Evolutionary conservation across 192 early-diverging fungal species (phyloP), one percentile per base, ranked within the genome.

Genomic region (Obelidium mucronatum): DNA sequence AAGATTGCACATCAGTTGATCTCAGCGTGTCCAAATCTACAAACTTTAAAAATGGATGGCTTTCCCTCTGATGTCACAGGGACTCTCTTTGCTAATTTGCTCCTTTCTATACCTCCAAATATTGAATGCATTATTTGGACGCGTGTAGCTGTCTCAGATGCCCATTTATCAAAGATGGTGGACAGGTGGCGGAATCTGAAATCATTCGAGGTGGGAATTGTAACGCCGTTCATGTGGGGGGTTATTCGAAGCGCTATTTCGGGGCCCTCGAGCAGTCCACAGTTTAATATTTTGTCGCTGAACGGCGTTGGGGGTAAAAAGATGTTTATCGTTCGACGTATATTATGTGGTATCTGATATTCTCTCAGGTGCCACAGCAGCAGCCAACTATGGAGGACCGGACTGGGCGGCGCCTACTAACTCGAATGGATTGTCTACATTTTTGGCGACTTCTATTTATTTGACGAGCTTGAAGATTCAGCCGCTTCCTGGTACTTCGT

Each of bases 201-300:
- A 6, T 36, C 70, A 0, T 55, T 73, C 36, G 52, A 39, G 3
- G 60, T 73, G 59, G 70, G 70, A n/a, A 59, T 73, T 60, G 70
- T 73, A 3, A 73, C 70, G 13, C 70, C 70, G 1, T 73, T 33
- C 37, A 73, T 73, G 70, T 73, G 70, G 70, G 70, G 70, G 13
- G 51, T 59, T 6, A n/a, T n/a, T n/a, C 52, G 70, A 40, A 73
- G 37, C 36, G 60, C 55, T 1, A 8, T 59, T 22, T 19, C 37
- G 6, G 55, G n/a, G 11, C 19, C 51, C 26, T 15, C 11, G 1
- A 26, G 22, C 22, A 13, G 33, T 22, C 15, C 33, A 22, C 24
- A 55, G 52, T 44, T 11, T 17, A 44, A 17, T 5, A 59, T 73
- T 8, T 39, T 40, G 55, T 28, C 70, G 22, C 52, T 73, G 53